Evolutionary conservation across 768 basidiomycete genomes (phyloP).

Genomic region (Macrolepiota dolichaula): DNA sequence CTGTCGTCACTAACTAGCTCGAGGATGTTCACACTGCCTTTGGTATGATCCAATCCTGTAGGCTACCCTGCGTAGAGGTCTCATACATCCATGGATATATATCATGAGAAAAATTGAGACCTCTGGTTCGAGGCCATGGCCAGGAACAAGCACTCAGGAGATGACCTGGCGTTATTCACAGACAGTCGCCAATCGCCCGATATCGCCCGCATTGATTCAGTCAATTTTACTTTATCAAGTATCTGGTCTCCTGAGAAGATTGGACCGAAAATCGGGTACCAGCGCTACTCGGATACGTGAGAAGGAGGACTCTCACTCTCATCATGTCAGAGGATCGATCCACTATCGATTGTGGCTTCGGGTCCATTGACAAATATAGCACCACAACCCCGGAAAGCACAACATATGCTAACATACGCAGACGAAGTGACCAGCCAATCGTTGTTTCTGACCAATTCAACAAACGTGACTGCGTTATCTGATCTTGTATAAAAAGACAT

Average conservation of each 20-base stretch:
- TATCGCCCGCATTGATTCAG: too few relatives aligned
- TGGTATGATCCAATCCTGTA: conserved; percentile 39
- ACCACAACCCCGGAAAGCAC: background rate
- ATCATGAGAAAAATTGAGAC: conserved; percentile 44
- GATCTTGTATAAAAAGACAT: background rate
- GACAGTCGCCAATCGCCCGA: too few relatives aligned
- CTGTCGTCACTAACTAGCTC: conserved; percentile 72
- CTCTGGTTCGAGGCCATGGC: conserved; percentile 30
- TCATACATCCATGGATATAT: conserved; percentile 61
- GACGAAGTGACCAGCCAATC: background rate
- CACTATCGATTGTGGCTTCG: background rate
- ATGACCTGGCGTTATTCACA: too few relatives aligned
- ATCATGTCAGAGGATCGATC: background rate
- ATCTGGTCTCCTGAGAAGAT: too few relatives aligned
- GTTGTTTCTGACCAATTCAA: background rate
- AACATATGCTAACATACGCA: background rate
- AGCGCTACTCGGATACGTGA: too few relatives aligned
- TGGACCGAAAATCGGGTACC: too few relatives aligned
- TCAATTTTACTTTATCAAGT: too few relatives aligned
- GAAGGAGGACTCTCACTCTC: too few relatives aligned
- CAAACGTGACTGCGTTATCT: background rate
- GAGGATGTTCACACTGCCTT: conserved; percentile 87
- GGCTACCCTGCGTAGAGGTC: background rate
- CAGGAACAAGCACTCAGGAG: too few relatives aligned
- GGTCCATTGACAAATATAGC: background rate